A percentile compares a stretch with the other conserved stretches of the same genome.
Evolutionary conservation across 345 rosid species (phyloP).

Genomic region (Pelargonium nanum): DNA sequence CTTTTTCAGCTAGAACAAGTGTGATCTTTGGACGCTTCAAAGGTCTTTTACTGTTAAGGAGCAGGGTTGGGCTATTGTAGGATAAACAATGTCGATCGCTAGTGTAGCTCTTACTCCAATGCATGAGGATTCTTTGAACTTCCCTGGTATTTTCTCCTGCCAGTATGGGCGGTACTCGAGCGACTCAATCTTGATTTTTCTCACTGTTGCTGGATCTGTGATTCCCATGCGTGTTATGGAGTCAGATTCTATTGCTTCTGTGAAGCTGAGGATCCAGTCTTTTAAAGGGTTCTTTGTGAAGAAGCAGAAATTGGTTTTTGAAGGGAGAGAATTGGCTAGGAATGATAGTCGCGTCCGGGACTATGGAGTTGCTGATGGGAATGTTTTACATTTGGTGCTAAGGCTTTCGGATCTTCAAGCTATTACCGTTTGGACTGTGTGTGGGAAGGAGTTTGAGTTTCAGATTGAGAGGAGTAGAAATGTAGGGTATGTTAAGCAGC

Average conservation of each 20-base stretch:
- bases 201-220: conserved; percentile 48
- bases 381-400: conserved; percentile 53
- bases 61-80: conserved; percentile 10
- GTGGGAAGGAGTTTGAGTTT: conserved; percentile 57
- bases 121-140: conserved; percentile 33
- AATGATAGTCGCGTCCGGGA: conserved; percentile 38
- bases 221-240: conserved; percentile 51
- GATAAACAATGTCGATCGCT: conserved; percentile 40
- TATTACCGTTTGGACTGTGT: conserved; percentile 45
- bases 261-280: conserved; percentile 70
- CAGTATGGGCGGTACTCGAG: conserved; percentile 21
- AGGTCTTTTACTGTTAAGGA: not conserved
- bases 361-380: conserved; percentile 52
- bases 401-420: conserved; percentile 58
- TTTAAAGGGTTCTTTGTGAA: conserved; percentile 50
- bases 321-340: conserved; percentile 51
- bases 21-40: not conserved
- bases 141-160: conserved; percentile 23
- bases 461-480: conserved; percentile 50
- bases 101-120: conserved; percentile 50
- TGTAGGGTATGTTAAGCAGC: conserved; percentile 69
- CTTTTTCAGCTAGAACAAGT: too few species aligned
- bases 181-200: conserved; percentile 46
- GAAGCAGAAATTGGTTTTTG: conserved; percentile 56
- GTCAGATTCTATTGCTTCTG: conserved; percentile 62